Conservation (phyloP, 2,329 filamentous ascomycete species). For the Fusarium nelsonii region DNA sequence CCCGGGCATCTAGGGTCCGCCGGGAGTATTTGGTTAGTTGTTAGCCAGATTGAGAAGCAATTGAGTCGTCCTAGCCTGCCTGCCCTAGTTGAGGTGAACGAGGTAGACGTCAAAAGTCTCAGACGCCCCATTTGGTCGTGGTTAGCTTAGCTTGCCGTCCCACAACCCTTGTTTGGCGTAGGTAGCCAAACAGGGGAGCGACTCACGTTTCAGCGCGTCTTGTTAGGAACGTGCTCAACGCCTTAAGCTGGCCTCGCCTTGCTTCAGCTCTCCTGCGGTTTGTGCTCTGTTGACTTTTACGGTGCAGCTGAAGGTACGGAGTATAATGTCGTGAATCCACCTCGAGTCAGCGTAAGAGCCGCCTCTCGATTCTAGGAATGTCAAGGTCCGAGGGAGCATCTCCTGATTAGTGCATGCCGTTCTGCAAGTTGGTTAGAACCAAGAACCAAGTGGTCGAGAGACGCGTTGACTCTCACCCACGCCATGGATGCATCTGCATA, state of each 20-base stretch:
- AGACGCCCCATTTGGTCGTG: slow-evolving; percentile 23
- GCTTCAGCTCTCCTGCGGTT: slow-evolving; percentile 27
- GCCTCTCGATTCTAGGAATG: slow-evolving; percentile 20
- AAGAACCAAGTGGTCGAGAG: slow-evolving; percentile 37
- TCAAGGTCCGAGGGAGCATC: slow-evolving; percentile 25
- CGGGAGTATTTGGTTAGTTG: slow-evolving; percentile 5
- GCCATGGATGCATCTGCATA: slow-evolving; percentile 38
- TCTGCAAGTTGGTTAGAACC: slow-evolving; percentile 34
- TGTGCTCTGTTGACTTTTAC: slow-evolving; percentile 14
- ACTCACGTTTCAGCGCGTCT: slow-evolving; percentile 50
- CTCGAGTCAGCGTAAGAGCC: slow-evolving; percentile 32
- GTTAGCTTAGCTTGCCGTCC: slow-evolving; percentile 23
- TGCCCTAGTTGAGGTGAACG: slow-evolving; percentile 16
- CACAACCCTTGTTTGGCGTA: slow-evolving; percentile 38
- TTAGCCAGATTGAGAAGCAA: slow-evolving; percentile 38
- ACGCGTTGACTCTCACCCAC: slow-evolving; percentile 41
- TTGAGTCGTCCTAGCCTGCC: slow-evolving; percentile 27
- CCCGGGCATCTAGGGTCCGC: slow-evolving; percentile 32
- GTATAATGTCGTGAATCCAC: slow-evolving; percentile 42
- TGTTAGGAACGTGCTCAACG: slow-evolving; percentile 36
- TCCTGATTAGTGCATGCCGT: slow-evolving; percentile 42
- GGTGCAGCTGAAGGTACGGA: slow-evolving; percentile 43
- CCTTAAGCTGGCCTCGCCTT: slow-evolving; percentile 1
- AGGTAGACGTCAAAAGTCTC: slow-evolving; percentile 39
- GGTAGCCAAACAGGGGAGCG: slow-evolving; percentile 45